Percentiles rank a stretch among this genome's conserved stretches.
Conservation (phyloP, 2,329 filamentous ascomycete genomes). For the Nemania diffusa region DNA sequence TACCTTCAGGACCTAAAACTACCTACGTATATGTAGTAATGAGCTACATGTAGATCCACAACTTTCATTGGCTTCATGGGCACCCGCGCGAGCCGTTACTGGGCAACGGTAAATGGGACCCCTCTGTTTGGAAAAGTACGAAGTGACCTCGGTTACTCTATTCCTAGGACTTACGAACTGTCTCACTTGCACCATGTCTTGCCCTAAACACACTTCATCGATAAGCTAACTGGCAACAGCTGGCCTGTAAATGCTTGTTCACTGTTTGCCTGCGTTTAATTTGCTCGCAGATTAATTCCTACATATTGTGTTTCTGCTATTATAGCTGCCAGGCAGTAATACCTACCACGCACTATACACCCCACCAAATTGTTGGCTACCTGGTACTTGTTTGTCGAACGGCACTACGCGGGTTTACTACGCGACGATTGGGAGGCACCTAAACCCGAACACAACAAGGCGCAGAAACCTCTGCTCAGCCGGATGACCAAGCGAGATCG, state of each 20-base stretch:
- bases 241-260: slow-evolving; percentile 8
- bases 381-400: neutral
- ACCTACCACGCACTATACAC: slow-evolving; percentile 22
- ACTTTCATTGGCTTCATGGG: slow-evolving; percentile 3
- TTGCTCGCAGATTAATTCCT: neutral
- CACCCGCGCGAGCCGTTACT: slow-evolving; percentile 36
- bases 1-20: too few species aligned
- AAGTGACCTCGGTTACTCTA: slow-evolving; percentile 24
- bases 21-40: neutral
- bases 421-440: slow-evolving; percentile 8
- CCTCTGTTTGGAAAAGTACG: slow-evolving; percentile 40
- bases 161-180: slow-evolving; percentile 14
- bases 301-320: slow-evolving; percentile 14
- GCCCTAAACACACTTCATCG: neutral
- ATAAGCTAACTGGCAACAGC: neutral
- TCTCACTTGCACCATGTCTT: slow-evolving; percentile 1
- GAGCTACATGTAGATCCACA: neutral
- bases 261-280: slow-evolving; percentile 3
- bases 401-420: neutral
- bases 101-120: slow-evolving; percentile 42
- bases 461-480: slow-evolving; percentile 18
- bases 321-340: slow-evolving; percentile 6
- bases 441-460: slow-evolving; percentile 32
- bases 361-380: slow-evolving; percentile 28
- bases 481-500: slow-evolving; percentile 17